phyloP scores from a whole-genome alignment of 2,329 filamentous ascomycete species.

The Arthrobotrys sinensis region DNA sequence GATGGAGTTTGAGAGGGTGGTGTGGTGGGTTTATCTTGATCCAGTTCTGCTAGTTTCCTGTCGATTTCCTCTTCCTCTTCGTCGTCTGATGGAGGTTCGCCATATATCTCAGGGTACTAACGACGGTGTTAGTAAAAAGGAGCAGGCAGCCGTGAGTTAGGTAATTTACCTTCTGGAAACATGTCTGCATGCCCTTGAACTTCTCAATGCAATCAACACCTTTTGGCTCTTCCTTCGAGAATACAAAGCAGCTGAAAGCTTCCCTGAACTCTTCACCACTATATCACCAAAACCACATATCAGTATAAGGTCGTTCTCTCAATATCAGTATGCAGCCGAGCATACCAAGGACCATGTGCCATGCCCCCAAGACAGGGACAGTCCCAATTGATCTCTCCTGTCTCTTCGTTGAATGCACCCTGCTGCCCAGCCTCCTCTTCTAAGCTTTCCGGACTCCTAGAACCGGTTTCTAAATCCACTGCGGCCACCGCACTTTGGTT shows the following conservation, averaged over 20 bases:
- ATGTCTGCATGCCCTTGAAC: conserved; percentile 99
- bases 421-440: conserved; percentile 88
- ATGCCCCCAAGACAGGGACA: conserved; percentile 97
- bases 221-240: conserved; percentile 93
- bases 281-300: not conserved
- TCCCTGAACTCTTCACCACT: conserved; percentile 90
- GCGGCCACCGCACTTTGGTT: conserved; percentile 21
- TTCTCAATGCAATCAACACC: conserved; percentile 98
- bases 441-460: conserved; percentile 72
- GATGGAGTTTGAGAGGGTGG: not conserved
- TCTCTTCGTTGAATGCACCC: conserved; percentile 97
- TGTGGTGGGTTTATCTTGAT: conserved; percentile 24
- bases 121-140: not conserved
- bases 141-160: not conserved
- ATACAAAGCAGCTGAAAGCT: conserved; percentile 99
- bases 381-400: conserved; percentile 99
- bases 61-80: conserved; percentile 71
- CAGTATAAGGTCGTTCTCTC: not conserved
- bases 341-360: conserved; percentile 87
- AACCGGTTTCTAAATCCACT: conserved; percentile 61
- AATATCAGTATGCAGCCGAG: not conserved
- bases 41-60: conserved; percentile 48
- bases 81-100: conserved; percentile 86
- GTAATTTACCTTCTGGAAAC: conserved; percentile 78
- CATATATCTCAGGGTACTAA: conserved; percentile 89